Evolutionary conservation across 371 early-diverging fungal species (phyloP).

Genomic region (Phascolomyces articulosus): DNA sequence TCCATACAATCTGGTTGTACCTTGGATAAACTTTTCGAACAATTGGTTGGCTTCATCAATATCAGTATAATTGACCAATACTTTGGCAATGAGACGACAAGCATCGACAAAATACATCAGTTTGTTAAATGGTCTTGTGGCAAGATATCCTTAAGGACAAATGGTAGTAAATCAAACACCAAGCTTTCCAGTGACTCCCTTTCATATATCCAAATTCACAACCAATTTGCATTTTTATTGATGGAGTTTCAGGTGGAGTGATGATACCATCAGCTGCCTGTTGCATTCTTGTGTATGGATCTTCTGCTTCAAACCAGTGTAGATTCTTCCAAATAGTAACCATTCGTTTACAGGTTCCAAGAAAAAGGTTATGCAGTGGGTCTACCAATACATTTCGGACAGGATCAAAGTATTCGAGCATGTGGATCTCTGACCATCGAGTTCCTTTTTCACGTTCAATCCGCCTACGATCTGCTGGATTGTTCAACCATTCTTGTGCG

Average conservation of each 20-base stretch:
- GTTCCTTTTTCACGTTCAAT: background rate
- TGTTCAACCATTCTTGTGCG: background rate
- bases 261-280: background rate
- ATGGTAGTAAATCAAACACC: background rate
- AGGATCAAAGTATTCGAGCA: conserved; percentile 13
- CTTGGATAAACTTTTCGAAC: background rate
- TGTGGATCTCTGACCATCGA: conserved; percentile 11
- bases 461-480: background rate
- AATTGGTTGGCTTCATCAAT: background rate
- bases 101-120: conserved; percentile 11
- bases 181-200: conserved; percentile 8
- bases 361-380: conserved; percentile 16
- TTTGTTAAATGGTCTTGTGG: background rate
- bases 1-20: background rate
- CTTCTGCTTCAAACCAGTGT: background rate
- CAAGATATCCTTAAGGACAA: background rate
- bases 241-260: background rate
- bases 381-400: conserved; percentile 11
- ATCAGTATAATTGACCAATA: background rate
- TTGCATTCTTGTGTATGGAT: no score
- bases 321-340: background rate
- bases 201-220: conserved; percentile 1
- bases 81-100: background rate
- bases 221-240: background rate
- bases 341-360: conserved; percentile 12